Conservation (phyloP, 2,329 filamentous ascomycete species). For the Fusarium torulosum region DNA sequence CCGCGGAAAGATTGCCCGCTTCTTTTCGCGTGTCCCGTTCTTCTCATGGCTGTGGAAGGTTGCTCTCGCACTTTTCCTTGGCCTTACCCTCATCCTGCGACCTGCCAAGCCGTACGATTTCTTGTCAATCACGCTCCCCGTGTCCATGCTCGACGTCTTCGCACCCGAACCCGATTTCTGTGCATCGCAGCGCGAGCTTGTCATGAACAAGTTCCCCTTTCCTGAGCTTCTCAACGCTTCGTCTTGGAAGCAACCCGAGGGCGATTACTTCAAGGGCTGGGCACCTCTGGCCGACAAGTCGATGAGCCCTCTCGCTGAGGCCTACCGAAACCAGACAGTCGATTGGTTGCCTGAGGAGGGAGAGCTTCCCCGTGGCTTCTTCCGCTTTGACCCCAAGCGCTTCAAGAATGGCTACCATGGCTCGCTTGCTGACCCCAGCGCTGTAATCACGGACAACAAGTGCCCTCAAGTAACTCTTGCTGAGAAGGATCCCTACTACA, state of each 20-base stretch:
- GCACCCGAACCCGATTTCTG: constrained; percentile 46
- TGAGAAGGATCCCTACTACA: constrained; percentile 53
- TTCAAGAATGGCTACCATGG: constrained; percentile 41
- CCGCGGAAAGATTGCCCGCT: constrained; percentile 17
- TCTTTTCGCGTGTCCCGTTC: constrained; percentile 26
- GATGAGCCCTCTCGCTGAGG: constrained; percentile 40
- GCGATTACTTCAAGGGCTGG: constrained; percentile 53
- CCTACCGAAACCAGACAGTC: constrained; percentile 46
- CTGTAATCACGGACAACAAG: constrained; percentile 17
- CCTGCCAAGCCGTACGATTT: constrained; percentile 51
- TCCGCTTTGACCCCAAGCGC: constrained; percentile 47
- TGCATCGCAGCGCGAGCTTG: constrained; percentile 39
- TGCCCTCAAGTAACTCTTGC: constrained; percentile 29
- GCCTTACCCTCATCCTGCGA: constrained; percentile 42
- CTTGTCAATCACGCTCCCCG: constrained; percentile 51
- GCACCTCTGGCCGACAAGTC: constrained; percentile 42
- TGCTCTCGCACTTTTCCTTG: constrained; percentile 39
- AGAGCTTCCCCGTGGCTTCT: constrained; percentile 47
- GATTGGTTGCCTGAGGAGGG: constrained; percentile 49
- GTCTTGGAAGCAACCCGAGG: constrained; percentile 46
- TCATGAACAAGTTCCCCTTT: constrained; percentile 49
- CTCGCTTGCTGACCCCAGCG: constrained; percentile 20
- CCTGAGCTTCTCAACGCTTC: constrained; percentile 46
- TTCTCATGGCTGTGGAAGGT: constrained; percentile 37
- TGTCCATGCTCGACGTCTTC: constrained; percentile 50